Evolutionary conservation across 768 basidiomycete genomes (phyloP), one percentile per base, ranked within the genome.

Genomic region (Boletus reticulatus): DNA sequence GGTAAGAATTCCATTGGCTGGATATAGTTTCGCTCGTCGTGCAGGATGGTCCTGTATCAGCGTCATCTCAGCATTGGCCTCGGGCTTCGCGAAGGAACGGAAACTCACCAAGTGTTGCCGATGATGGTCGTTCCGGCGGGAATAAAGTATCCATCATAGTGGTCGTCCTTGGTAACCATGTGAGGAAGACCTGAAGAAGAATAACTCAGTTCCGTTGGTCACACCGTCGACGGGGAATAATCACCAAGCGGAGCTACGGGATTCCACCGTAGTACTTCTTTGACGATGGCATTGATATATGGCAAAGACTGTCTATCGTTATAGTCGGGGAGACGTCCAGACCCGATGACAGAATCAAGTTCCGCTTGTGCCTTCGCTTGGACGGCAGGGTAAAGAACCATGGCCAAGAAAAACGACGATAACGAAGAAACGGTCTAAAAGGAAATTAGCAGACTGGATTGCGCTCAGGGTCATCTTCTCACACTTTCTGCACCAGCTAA

Each of bases 21-120:
- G 7, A 56, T 55, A 50, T 76, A 78, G 32, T 64, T 66, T 22
- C 63, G 58, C 20, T 68, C 68, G 56, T 78, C 73, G 31, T 75
- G 74, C 24, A 76, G 52, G 37, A 76, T 76, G 9, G 75, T 67
- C 75, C 75, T 76, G 43, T 42, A 24, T 38, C 27, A 47, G 3
- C 16, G 13, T 7, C 32, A 32, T 43, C 31, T 66, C 11, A 66
- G 49, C n/a, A 52, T 53, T 38, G 19, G 14, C 6, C 17, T 6
- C 11, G 32, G 44, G 20, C 19, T 43, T 48, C 22, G 12, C 29
- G 19, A 27, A 38, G 13, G n/a, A 43, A 55, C 1, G 9, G n/a
- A 3, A 34, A 34, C 64, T 57, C 16, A 78, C 84, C 84, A 86
- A 20, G 81, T 77, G 59, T 84, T 87, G 1, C 82, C 83, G 29